Base-by-base conservation (phyloP, 345 rosid species). In the Cardamine chenopodiifolia region DNA sequence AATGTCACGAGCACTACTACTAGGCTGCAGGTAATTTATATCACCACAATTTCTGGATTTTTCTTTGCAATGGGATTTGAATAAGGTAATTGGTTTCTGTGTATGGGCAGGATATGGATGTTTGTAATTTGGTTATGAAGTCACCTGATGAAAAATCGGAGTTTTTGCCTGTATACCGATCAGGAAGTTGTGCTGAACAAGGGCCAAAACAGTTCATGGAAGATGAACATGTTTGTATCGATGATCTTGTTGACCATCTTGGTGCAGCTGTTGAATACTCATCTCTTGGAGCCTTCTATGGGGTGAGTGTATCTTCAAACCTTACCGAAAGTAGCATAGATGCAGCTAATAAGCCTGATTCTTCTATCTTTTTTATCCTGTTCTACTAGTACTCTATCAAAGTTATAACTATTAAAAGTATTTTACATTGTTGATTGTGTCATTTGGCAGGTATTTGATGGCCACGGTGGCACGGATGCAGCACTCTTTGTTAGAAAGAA, bases 391-490 rank as follows among this genome's bases (percentile, higher is more conserved):
- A 54, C 48, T 20, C 12, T 9, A 66, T 26, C 11, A 7, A 7
- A 4, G 54, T n/a, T 45, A 9, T 32, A 9, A 31, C 13, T 35
- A 14, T 10, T 28, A 7, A 13, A 74, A 67, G 18, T 14, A 20
- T 25, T 25, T 49, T 60, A 49, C 61, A 19, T 53, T 66, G 28
- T 53, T 67, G 50, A 34, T 76, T 12, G 40, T 71, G 34, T 72
- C 8, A 47, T 75, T 79, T 75, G 57, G 48, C 85, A 95, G 97
- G 97, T 92, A 19, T 95, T 95, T 84, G 98, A 95, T 66, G 99
- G 99, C 62, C 99, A 95, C 17, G 99, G 98, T 56, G 99, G 99
- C 40, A 87, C 88, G 5, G 98, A 95, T 83, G 99, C 98, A 32
- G 94, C 99, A 37, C 73, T 77, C 45, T 95, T 90, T 81, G 86